Base-by-base conservation (phyloP, 1,139 yeast species). In the Kurtzmaniella quercitrusa region DNA sequence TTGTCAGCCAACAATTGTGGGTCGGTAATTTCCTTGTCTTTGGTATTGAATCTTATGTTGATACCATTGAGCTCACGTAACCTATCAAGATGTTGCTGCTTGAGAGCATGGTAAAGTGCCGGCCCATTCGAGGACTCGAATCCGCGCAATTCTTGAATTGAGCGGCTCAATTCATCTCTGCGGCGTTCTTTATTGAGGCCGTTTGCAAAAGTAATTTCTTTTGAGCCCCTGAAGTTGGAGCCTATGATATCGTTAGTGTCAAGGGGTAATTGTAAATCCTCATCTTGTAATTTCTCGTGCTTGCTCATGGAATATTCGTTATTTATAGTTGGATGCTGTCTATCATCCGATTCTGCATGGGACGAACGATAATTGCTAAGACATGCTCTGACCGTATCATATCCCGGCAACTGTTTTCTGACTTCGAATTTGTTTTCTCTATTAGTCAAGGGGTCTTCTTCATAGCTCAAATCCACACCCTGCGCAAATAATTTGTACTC, bases 121-220 rank as follows among this genome's bases (percentile, higher is more conserved):
- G n/a, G n/a, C n/a, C n/a, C n/a, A n/a, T n/a, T n/a, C n/a, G n/a
- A n/a, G n/a, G n/a, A n/a, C n/a, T n/a, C n/a, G n/a, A n/a, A n/a
- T n/a, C n/a, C n/a, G n/a, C n/a, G 50, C 34, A 48, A 49, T n/a
- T 46, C 46, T 8, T 33, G 48, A 47, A 44, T 42, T 50, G 8
- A 45, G 21, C 49, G 50, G 2, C 41, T 35, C 17, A 66, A 52
- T 17, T 50, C 61, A 2, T 46, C 47, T 42, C 67, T 50, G 42
- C 70, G 54, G 26, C 48, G 54, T 38, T 63, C 66, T 41, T 55
- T 57, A 40, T 55, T 53, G n/a, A 36, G 49, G 3, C 68, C 68
- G 40, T 51, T 59, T 3, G 61, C 58, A 26, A 55, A 47, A 1
- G 52, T 46, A 3, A 63, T 45, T 35, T 65, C 69, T 45, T 51